Base-by-base conservation (phyloP, 371 early-diverging fungal species). In the Choanephora cucurbitarum region DNA sequence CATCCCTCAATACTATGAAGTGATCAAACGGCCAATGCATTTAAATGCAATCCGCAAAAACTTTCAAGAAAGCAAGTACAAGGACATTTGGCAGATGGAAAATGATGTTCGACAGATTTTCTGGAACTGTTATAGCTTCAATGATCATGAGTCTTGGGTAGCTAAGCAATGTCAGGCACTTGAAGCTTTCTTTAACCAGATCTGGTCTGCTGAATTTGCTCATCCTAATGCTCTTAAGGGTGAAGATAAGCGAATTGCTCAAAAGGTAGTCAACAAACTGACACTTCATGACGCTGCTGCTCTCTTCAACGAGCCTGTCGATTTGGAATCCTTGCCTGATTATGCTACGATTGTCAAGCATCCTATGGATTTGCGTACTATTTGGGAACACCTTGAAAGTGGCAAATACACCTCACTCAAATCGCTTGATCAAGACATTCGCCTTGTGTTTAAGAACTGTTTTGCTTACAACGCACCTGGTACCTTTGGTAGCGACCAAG, bases 1-100 rank as follows among this genome's bases (percentile, higher is more conserved):
- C 45, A 91, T 98, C 28, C 99, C 99, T 2, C 84, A 84, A 49
- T 99, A 99, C 69, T 83, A 82, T 33, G 82, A 86, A 1, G 79
- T 98, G 37, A 88, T 99, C 64, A 95, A 91, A 46, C 58, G 87
- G 46, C 99, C 99, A 5, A 99, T 99, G 99, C 99, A 99, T 62
- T 53, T 98, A 28, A 79, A 84, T 17, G 93, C 98, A 0, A 87
- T 99, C 34, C 82, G 84, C 50, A 77, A 75, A 32, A 92, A 90
- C 39, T 65, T 98, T 6, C 92, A 93, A 9, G 33, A 57, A 1
- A 67, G 62, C 34, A 46, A 58, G 42, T 89, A 87, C 43, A 17
- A 67, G 1, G 67, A 61, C 0, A 62, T 83, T 9, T 70, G 77
- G 49, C 72, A 75, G 1, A 81, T 88, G 57, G 82, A 82, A 40